A percentile compares a stretch with the other conserved stretches of the same genome.
phyloP scores from a whole-genome alignment of 2,329 filamentous ascomycete genomes.

The Aspergillus caelatus region DNA sequence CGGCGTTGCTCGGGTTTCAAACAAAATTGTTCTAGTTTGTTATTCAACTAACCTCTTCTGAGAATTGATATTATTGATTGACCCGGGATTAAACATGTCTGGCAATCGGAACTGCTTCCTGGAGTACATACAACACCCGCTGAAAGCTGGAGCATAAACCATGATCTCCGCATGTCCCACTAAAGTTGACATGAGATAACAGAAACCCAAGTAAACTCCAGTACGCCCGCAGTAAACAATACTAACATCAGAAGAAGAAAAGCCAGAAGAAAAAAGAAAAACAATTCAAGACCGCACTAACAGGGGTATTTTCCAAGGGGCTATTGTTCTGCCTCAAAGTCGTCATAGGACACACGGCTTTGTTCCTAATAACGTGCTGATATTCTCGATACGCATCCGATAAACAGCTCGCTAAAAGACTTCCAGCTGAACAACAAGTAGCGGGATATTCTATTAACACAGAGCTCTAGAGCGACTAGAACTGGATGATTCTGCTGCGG shows the following conservation, averaged over 20 bases:
- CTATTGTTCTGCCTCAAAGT: constrained; percentile 4
- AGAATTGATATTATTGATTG: background rate
- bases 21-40: background rate
- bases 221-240: background rate
- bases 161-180: background rate
- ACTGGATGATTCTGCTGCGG: background rate
- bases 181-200: background rate
- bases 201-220: background rate
- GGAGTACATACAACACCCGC: background rate
- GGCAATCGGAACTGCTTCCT: background rate
- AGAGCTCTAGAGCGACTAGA: background rate
- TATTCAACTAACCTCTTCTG: background rate
- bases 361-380: constrained; percentile 15
- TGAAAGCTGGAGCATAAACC: background rate
- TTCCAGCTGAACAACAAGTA: constrained; percentile 4
- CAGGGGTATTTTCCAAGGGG: constrained; percentile 15
- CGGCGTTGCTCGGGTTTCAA: background rate
- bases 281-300: background rate
- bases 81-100: background rate
- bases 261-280: background rate
- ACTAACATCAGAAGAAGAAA: constrained; percentile 4
- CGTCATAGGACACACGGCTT: background rate
- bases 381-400: background rate
- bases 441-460: constrained; percentile 1
- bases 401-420: background rate